Conservation (phyloP, 495 filamentous ascomycete species). For the Xylona heveae region DNA sequence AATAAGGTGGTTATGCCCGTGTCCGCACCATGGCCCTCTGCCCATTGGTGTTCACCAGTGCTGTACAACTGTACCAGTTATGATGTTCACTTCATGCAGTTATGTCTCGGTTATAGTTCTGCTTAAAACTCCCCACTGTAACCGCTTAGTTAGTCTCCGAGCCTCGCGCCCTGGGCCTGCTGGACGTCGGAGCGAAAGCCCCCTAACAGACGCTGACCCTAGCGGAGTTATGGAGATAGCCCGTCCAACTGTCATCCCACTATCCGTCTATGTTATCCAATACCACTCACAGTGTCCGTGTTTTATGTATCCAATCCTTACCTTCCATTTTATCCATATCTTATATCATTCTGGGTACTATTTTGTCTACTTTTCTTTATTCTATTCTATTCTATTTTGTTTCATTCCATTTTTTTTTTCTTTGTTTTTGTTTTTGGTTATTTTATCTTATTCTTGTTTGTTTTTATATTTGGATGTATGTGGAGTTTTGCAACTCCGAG, state of each 20-base stretch:
- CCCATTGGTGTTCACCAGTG: too few relatives aligned
- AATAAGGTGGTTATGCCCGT: too few relatives aligned
- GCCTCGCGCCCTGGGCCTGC: background rate
- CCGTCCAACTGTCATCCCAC: background rate
- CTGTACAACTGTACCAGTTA: too few relatives aligned
- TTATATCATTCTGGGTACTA: background rate
- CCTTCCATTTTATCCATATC: background rate
- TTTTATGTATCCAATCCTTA: background rate
- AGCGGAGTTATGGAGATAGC: background rate
- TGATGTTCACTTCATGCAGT: too few relatives aligned
- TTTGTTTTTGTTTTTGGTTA: background rate
- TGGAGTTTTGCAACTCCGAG: too few relatives aligned
- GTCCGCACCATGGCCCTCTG: too few relatives aligned
- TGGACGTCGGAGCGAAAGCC: background rate
- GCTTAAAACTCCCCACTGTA: too few relatives aligned
- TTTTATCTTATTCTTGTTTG: background rate
- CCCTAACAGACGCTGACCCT: background rate
- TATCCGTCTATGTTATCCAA: background rate
- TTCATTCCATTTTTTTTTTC: conserved; percentile 1
- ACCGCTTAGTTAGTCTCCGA: background rate
- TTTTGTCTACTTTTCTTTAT: background rate
- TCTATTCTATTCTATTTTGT: background rate
- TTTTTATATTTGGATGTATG: too few relatives aligned
- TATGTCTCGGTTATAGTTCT: too few relatives aligned
- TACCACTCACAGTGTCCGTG: background rate